These are phyloP conservation scores for Anacardium occidentale DNA, from an alignment of 345 rosid genomes.

Conservation along the genomic window DNA sequence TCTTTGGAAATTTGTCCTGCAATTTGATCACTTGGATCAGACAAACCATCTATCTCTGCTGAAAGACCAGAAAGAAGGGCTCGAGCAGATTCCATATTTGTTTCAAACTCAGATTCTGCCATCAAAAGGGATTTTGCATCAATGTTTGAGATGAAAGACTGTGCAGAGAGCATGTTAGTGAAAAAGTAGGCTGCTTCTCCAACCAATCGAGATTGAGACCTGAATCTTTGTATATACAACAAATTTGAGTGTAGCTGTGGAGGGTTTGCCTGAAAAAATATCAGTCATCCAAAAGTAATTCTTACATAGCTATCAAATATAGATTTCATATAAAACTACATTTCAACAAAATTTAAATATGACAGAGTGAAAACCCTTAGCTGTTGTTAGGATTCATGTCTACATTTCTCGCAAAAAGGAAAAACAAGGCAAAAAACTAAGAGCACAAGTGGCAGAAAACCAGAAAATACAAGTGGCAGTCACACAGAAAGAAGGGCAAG, in stretches of 20 bases:
- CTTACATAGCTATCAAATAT: neutral
- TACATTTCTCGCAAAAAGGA: too few relatives aligned
- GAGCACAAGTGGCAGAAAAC: too few relatives aligned
- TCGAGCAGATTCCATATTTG: constrained; percentile 72
- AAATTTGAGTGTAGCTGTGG: constrained; percentile 85
- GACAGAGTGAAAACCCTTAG: neutral
- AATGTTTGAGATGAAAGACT: constrained; percentile 75
- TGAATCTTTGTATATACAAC: constrained; percentile 71
- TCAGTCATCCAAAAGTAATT: neutral
- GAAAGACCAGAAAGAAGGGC: constrained; percentile 69
- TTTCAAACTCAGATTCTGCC: constrained; percentile 68
- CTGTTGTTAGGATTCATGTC: too few relatives aligned
- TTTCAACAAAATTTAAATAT: neutral
- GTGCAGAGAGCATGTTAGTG: constrained; percentile 85
- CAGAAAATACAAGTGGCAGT: too few relatives aligned
- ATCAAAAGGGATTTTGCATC: constrained; percentile 73
- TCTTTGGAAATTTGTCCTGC: constrained; percentile 35
- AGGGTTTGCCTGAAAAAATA: constrained; percentile 79
- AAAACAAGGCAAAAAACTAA: too few relatives aligned
- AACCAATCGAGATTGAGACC: constrained; percentile 74
- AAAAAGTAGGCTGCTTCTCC: constrained; percentile 77
- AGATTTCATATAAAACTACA: neutral
- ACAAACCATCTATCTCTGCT: constrained; percentile 41
- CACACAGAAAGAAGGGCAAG: too few relatives aligned
- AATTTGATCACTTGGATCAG: constrained; percentile 42